Base-by-base conservation (phyloP, 1,284 basidiomycete species). In the Marasmius tenuissimus region DNA sequence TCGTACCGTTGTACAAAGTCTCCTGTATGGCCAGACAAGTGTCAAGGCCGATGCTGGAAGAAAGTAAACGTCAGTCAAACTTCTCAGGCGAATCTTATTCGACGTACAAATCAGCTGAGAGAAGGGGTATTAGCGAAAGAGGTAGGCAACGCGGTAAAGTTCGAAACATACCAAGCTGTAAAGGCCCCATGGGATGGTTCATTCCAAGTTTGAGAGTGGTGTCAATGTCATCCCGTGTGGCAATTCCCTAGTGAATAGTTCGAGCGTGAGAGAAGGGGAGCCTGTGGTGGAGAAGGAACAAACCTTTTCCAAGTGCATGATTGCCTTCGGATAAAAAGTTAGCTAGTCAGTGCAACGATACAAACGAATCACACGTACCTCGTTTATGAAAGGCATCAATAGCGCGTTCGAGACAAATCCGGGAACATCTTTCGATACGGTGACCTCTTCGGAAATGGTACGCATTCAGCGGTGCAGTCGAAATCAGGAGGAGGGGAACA, bases 181-280 rank as follows among this genome's bases (percentile, higher is more conserved):
- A 77, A 2, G 93, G 93, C 14, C 96, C 96, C 94, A 97, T 97
- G 1, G 96, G 96, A 71, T 98, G 96, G 64, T 89, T 92, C 94
- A 97, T 98, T 53, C 96, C 97, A 16, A 97, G 81, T 70, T 89
- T 90, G 60, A 98, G 85, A 0, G 94, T 97, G 67, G 90, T 94
- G 78, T 98, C 97, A 66, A 98, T 98, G 72, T 98, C 95, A 62
- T 98, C 95, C 49, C 92, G 87, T 1, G 93, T 93, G 1, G 95
- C 96, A 22, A 91, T 86, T 6, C 95, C 95, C 87, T 94, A 63
- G 52, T 27, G 53, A 54, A 57, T 51, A 39, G n/a, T 33, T n/a
- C 55, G 39, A 47, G 18, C 39, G 52, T 34, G 7, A 53, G 27
- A 18, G 57, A 48, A 4, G 61, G 16, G 49, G 33, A 45, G 47